Base-by-base conservation (phyloP, 768 basidiomycete genomes). In the Mycena indigotica region DNA sequence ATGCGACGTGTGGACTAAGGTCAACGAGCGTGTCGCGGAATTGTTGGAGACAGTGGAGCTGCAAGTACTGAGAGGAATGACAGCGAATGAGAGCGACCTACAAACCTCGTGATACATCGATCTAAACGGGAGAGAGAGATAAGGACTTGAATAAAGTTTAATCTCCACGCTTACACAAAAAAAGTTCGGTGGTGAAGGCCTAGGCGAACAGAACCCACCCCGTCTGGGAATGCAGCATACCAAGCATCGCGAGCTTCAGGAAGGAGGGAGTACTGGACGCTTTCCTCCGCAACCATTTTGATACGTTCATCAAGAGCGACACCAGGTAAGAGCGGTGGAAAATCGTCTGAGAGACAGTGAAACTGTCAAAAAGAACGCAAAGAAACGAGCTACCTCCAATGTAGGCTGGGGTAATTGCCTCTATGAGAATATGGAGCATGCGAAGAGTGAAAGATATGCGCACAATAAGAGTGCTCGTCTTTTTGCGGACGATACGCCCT, bases 71-170 rank as follows among this genome's bases (percentile, higher is more conserved):
- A 54, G 28, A 50, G 17, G n/a, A n/a, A n/a, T n/a, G n/a, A n/a
- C n/a, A n/a, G 4, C 17, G 19, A 10, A 19, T 21, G 17, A 21
- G 21, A 15, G 17, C 17, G 5, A 4, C 35, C 29, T 3, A 28
- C 17, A 45, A 57, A 61, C 60, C 60, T 61, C 60, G 24, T 61
- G 60, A 35, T 57, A 61, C 60, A 61, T 61, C 3, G 60, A 61
- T 26, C 60, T 61, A 45, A 46, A n/a, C 24, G 13, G 4, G 19
- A 4, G 40, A 17, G 32, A 38, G 52, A 28, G 52, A 15, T 40
- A 45, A 17, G 21, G 13, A 25, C 10, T 3, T 29, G n/a, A n/a
- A n/a, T n/a, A n/a, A n/a, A n/a, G n/a, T n/a, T n/a, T n/a, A n/a
- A n/a, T n/a, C n/a, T 19, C 21, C 19, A 32, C n/a, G n/a, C 41